Percentiles rank a stretch among this genome's conserved stretches.
Conservation (phyloP, 2,329 filamentous ascomycete genomes). For the Calonectria fujianensis region DNA sequence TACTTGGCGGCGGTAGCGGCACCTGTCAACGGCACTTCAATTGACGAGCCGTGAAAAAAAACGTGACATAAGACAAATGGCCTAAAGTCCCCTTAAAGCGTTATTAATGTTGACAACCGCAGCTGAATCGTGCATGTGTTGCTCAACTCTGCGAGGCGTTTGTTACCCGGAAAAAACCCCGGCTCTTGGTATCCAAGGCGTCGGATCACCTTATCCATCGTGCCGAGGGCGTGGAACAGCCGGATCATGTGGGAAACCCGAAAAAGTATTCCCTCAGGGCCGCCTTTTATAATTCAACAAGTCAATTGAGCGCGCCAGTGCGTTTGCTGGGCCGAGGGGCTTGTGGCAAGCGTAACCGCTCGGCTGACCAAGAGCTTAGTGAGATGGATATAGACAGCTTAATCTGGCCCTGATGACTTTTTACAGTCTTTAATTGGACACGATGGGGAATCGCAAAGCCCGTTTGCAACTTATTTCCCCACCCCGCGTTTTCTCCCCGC, state of each 20-base stretch:
- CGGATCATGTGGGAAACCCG: conserved; percentile 10
- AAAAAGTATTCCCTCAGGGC: background rate
- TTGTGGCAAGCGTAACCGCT: background rate
- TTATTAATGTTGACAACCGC: background rate
- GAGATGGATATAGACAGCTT: conserved; percentile 14
- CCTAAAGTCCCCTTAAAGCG: background rate
- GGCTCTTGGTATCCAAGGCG: conserved; percentile 12
- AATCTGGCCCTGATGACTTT: conserved; percentile 15
- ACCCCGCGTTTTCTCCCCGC: conserved; percentile 26
- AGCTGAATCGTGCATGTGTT: background rate
- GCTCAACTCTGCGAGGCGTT: background rate
- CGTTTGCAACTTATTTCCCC: conserved; percentile 5
- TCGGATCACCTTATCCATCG: conserved; percentile 11
- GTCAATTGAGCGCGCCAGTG: background rate
- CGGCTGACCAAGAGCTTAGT: conserved; percentile 25
- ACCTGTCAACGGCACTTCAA: conserved; percentile 22
- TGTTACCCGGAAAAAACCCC: background rate
- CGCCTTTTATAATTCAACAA: conserved; percentile 4
- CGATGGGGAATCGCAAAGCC: conserved; percentile 14
- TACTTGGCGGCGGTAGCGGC: conserved; percentile 4
- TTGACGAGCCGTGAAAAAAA: background rate
- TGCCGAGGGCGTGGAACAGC: background rate
- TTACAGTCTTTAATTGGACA: conserved; percentile 20
- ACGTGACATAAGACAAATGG: background rate
- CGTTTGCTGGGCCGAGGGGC: background rate